Evolutionary conservation across 805 yeast species (phyloP), one percentile per base, ranked within the genome.

Genomic region (Deakozyma indianensis): DNA sequence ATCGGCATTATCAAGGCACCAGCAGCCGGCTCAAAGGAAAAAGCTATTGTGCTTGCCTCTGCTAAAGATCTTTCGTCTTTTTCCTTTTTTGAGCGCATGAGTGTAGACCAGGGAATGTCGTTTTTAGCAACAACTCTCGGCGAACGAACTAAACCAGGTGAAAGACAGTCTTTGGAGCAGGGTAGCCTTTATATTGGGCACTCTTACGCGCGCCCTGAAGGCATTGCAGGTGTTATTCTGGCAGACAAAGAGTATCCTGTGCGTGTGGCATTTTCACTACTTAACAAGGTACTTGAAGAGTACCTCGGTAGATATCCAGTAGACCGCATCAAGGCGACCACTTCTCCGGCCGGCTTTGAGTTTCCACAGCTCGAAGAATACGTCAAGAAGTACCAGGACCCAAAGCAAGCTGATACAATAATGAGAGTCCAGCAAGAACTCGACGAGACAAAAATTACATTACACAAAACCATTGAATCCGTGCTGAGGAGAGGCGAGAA

Each of bases 401-500:
- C 99, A 24, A 73, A 82, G 38, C 95, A 92, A 68, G 97, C 97
- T 0, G 99, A 92, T 62, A 82, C 96, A 9, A 78, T 92, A 51
- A 81, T 92, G 94, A 83, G 82, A 63, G 98, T 92, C 21, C 98
- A 92, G 69, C 94, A 87, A 60, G 98, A 92, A 65, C 75, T 92
- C 56, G 98, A 92, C 64, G 98, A 92, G 61, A 92, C 98, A 29
- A 92, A 92, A 70, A 85, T 90, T 55, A 95, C 88, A 35, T 71
- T 92, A 57, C 97, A 92, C 66, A 88, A 90, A 67, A 87, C 96
- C 42, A 90, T 92, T 53, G 96, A 92, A 65, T 74, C 82, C 50
- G 96, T 92, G 5, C 73, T 92, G 60, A 94, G 86, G 64, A 78
- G 99, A 63, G 98, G 98, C 44, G 99, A 92, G 65, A 87, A 87